phyloP scores from a whole-genome alignment of 805 yeast species.

The Starmerella bacillaris region DNA sequence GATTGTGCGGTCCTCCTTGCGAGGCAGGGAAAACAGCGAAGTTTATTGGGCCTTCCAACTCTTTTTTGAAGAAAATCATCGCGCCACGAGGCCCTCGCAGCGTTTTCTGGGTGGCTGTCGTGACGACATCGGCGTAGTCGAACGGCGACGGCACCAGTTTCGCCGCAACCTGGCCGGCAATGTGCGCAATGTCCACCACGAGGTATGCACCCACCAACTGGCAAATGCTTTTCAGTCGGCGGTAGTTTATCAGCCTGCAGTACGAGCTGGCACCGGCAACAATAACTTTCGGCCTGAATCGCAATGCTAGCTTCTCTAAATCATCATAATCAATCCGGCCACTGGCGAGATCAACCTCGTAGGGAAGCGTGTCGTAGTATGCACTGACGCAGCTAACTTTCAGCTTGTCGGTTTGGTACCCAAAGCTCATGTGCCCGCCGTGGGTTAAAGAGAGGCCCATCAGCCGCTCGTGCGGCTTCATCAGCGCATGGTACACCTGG shows the following conservation, averaged over 20 bases:
- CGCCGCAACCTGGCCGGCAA: constrained; percentile 88
- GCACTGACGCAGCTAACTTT: constrained; percentile 91
- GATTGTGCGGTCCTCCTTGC: constrained; percentile 99
- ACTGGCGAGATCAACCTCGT: constrained; percentile 76
- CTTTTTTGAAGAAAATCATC: constrained; percentile 94
- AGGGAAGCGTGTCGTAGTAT: constrained; percentile 96
- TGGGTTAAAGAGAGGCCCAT: constrained; percentile 98
- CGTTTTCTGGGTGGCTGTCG: constrained; percentile 97
- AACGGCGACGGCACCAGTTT: constrained; percentile 91
- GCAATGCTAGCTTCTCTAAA: constrained; percentile 69
- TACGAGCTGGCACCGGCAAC: constrained; percentile 98
- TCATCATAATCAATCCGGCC: constrained; percentile 93
- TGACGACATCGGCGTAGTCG: constrained; percentile 90
- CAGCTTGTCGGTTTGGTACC: constrained; percentile 85
- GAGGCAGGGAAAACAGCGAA: constrained; percentile 99
- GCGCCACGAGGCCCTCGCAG: constrained; percentile 99
- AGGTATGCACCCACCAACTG: constrained; percentile 91
- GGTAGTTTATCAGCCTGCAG: constrained; percentile 88
- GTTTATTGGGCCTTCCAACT: constrained; percentile 84
- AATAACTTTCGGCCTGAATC: constrained; percentile 87
- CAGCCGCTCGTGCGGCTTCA: constrained; percentile 88
- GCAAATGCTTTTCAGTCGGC: constrained; percentile 86
- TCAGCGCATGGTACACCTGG: constrained; percentile 84
- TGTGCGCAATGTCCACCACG: constrained; percentile 96
- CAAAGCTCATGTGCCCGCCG: constrained; percentile 97